Base-by-base conservation (phyloP, 352 stramenopile genomes). In the Phytophthora tubulina region DNA sequence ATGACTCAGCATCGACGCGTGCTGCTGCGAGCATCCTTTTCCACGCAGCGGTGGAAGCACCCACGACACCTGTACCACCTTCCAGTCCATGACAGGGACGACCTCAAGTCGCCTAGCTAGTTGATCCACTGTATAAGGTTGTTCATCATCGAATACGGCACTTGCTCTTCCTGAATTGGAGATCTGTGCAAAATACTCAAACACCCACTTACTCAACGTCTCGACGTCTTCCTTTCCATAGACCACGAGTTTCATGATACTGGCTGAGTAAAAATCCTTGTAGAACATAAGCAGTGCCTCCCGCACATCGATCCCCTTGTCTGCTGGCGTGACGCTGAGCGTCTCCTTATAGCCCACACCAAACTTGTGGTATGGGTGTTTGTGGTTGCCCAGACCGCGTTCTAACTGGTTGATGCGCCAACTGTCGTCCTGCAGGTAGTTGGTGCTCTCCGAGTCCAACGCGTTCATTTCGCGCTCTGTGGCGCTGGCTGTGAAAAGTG, bases 391-490 rank as follows among this genome's bases (percentile, higher is more conserved):
- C 14, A 94, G 57, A 2, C 69, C 75, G 65, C 93, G 90, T 30
- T 82, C 73, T 14, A 97, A 67, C 75, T 97, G 90, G 80, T 93
- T 92, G 44, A 92, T 73, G 41, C 85, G 81, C 33, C 85, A 84
- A 21, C 78, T 85, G 84, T 99, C 97, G 63, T 95, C 93, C 41
- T 98, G 96, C 32, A 98, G 79, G 64, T 98, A 97, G 79, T 99
- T 99, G 15, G 88, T 79, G 73, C 98, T 96, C 83, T 99, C 97
- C n/a, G 92, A 97, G 75, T 99, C 92, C 17, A 99, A 97, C 0
- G 97, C 97, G 54, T 97, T 90, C 49, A 98, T 82, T 80, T 99
- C 97, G 15, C 97, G 88, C 59, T 98, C 94, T 0, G 95, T 97
- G 6, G 91, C 88, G 32, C 81, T 89, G 55, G 92, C 67, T 33